A percentile compares a stretch with the other conserved stretches of the same genome.
phyloP scores from a whole-genome alignment of 1,284 basidiomycete genomes.

The Ustilago hordei region DNA sequence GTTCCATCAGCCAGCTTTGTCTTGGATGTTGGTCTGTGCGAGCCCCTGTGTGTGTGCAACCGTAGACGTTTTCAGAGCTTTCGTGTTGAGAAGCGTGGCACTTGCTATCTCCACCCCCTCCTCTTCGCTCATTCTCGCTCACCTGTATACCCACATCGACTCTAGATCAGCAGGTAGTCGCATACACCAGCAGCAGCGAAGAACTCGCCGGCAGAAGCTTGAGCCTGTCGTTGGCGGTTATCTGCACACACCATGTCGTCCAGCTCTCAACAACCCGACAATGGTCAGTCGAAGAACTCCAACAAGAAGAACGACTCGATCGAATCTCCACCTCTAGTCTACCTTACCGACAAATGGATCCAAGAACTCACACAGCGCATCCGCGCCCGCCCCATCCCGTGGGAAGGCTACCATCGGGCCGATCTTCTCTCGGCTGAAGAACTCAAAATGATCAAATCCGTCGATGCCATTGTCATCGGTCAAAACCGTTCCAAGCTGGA shows the following conservation, averaged over 20 bases:
- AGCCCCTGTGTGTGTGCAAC: not conserved
- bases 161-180: too few relatives aligned
- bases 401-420: constrained; percentile 98
- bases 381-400: constrained; percentile 88
- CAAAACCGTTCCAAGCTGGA: constrained; percentile 91
- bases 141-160: too few relatives aligned
- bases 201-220: not conserved
- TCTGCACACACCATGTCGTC: constrained; percentile 26
- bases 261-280: constrained; percentile 19
- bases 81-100: constrained; percentile 6
- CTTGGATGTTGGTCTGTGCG: not conserved
- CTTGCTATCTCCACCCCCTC: constrained; percentile 3
- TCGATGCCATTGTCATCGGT: constrained; percentile 86
- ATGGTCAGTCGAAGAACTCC: constrained; percentile 14
- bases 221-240: not conserved
- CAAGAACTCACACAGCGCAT: constrained; percentile 89
- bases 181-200: not conserved
- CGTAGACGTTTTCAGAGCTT: too few relatives aligned
- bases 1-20: constrained; percentile 20
- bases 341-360: constrained; percentile 87
- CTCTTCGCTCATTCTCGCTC: not conserved
- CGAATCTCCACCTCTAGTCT: constrained; percentile 75
- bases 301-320: constrained; percentile 27
- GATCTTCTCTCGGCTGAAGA: constrained; percentile 90
- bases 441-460: constrained; percentile 78